Evolutionary conservation across 1,284 basidiomycete genomes (phyloP).

Genomic region (Pseudozyma tsukubaensis): DNA sequence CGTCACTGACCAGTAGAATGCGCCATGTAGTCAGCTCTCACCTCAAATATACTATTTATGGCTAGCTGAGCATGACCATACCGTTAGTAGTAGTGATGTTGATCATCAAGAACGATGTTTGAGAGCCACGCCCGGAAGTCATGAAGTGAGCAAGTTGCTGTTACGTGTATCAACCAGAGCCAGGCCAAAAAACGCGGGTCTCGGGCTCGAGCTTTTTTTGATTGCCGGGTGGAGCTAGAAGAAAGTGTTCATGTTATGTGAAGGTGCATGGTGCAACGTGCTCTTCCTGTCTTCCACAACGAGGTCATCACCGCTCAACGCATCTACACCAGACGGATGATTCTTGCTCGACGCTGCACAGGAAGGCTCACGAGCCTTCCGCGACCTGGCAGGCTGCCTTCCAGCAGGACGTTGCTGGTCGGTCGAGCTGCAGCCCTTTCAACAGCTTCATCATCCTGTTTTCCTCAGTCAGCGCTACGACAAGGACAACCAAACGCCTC

Average conservation of each 20-base stretch:
- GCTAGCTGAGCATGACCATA: too few species aligned
- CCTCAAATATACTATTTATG: too few species aligned
- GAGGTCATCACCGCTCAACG: not conserved
- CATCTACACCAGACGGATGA: constrained; percentile 7
- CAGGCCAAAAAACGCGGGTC: constrained; percentile 22
- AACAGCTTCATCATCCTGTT: not conserved
- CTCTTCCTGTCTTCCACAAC: not conserved
- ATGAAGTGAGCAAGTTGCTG: not conserved
- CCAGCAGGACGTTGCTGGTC: not conserved
- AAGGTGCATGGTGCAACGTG: not conserved
- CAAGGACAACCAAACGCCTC: too few species aligned
- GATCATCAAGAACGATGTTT: too few species aligned
- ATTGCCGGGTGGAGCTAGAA: constrained; percentile 3
- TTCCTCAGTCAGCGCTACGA: not conserved
- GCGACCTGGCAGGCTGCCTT: not conserved
- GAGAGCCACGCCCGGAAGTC: too few species aligned
- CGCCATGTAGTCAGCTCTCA: constrained; percentile 4
- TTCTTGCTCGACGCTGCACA: constrained; percentile 9
- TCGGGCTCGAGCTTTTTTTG: constrained; percentile 21
- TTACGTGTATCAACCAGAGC: not conserved
- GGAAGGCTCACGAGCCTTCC: not conserved
- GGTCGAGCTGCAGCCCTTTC: not conserved
- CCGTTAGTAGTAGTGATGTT: too few species aligned
- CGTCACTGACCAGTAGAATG: not conserved
- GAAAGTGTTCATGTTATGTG: not conserved